A percentile compares a stretch with the other conserved stretches of the same genome.
These are phyloP conservation scores for Maudiozyma serrabonitensis DNA, from an alignment of 805 yeast species.

Conservation along the genomic window DNA sequence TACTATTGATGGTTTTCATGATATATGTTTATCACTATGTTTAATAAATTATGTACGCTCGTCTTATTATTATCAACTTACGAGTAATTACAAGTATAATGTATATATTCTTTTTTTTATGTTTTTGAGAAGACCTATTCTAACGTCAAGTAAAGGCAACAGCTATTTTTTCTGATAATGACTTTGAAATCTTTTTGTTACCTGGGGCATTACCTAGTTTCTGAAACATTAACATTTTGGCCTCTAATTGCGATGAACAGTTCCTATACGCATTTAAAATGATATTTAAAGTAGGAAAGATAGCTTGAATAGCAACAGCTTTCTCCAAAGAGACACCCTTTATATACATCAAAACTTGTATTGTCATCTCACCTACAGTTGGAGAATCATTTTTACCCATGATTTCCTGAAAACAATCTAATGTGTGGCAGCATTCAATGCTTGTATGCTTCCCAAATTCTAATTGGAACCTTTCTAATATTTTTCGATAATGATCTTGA, in stretches of 20 bases:
- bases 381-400: slow-evolving; percentile 60
- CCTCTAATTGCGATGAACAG: slow-evolving; percentile 21
- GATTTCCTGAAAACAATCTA: slow-evolving; percentile 51
- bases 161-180: slow-evolving; percentile 26
- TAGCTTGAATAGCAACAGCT: slow-evolving; percentile 65
- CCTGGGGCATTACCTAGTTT: slow-evolving; percentile 27
- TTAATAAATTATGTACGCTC: not conserved
- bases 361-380: slow-evolving; percentile 67
- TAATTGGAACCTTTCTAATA: slow-evolving; percentile 35
- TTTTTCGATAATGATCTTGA: slow-evolving; percentile 41
- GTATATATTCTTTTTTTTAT: too few species aligned
- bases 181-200: slow-evolving; percentile 25
- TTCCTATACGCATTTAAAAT: slow-evolving; percentile 31
- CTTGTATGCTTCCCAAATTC: slow-evolving; percentile 29
- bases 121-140: too few species aligned
- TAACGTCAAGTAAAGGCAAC: slow-evolving; percentile 9
- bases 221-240: slow-evolving; percentile 18
- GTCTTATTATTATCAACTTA: too few species aligned
- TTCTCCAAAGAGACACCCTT: slow-evolving; percentile 79
- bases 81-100: too few species aligned
- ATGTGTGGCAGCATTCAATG: slow-evolving; percentile 37
- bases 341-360: slow-evolving; percentile 67
- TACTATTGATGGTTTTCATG: slow-evolving; percentile 13
- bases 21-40: not conserved
- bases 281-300: slow-evolving; percentile 58